Conservation (phyloP, 1,139 yeast species). For the Yamadazyma conglobata region DNA sequence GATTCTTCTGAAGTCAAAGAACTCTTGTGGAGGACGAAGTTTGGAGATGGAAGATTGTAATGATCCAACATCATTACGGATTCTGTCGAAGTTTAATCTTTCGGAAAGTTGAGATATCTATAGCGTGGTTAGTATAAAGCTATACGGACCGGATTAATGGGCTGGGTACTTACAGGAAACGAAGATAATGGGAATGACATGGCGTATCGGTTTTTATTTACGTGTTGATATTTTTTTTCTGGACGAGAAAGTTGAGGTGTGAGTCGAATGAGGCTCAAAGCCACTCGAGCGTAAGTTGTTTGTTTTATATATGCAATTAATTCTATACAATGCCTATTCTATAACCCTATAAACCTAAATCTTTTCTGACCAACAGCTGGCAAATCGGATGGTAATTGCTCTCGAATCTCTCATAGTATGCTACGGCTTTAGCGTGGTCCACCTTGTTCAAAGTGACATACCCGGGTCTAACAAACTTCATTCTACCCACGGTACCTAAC, state of each 20-base stretch:
- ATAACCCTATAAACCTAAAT: conserved; percentile 44
- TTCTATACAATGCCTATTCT: no score
- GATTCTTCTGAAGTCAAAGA: conserved; percentile 83
- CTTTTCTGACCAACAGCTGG: conserved; percentile 72
- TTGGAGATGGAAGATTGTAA: conserved; percentile 66
- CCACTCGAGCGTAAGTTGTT: no score
- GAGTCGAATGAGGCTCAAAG: no score
- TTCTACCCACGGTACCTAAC: conserved; percentile 90
- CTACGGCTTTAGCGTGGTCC: conserved; percentile 61
- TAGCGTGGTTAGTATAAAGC: conserved; percentile 18
- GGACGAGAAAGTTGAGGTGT: no score
- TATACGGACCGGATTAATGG: no score
- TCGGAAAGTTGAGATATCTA: conserved; percentile 45
- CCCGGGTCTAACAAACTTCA: conserved; percentile 92
- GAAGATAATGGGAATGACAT: conserved; percentile 16
- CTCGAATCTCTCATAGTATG: conserved; percentile 59
- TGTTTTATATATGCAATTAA: no score
- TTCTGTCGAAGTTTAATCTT: conserved; percentile 48
- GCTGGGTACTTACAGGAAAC: conserved; percentile 19
- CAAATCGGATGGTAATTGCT: conserved; percentile 81
- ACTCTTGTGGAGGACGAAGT: conserved; percentile 86
- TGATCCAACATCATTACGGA: conserved; percentile 36
- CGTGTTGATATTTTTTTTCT: conserved; percentile 3
- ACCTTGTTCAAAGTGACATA: conserved; percentile 62
- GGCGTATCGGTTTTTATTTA: conserved; percentile 6